These are phyloP conservation scores for Exophiala viscosa DNA, from an alignment of 2,329 filamentous ascomycete genomes.

Conservation along the genomic window DNA sequence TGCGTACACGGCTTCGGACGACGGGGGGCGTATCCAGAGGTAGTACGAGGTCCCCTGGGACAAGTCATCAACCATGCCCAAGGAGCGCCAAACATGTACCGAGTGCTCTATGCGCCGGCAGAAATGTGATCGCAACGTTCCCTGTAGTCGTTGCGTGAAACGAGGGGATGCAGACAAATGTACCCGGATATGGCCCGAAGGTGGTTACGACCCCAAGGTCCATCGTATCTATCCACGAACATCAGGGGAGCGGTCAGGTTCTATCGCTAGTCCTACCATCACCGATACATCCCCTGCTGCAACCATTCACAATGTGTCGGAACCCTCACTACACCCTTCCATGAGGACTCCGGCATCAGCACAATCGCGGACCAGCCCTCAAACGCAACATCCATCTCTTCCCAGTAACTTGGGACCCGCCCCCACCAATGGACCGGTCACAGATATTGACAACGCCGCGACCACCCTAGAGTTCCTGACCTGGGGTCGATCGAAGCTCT, in stretches of 20 bases:
- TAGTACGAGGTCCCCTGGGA: slow-evolving; percentile 14
- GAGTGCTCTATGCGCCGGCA: slow-evolving; percentile 30
- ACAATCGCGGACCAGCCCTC: slow-evolving; percentile 10
- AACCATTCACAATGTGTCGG: not conserved
- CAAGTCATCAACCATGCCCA: slow-evolving; percentile 15
- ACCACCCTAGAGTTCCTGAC: slow-evolving; percentile 47
- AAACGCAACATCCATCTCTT: not conserved
- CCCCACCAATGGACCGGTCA: slow-evolving; percentile 2
- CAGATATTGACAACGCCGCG: slow-evolving; percentile 16
- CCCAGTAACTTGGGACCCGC: slow-evolving; percentile 1
- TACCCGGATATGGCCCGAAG: slow-evolving; percentile 29
- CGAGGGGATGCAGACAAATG: slow-evolving; percentile 37
- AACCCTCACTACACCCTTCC: slow-evolving; percentile 12
- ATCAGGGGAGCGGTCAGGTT: not conserved
- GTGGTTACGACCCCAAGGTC: slow-evolving; percentile 26
- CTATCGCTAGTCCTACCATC: slow-evolving; percentile 4
- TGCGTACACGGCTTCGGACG: slow-evolving; percentile 4
- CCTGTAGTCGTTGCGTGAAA: slow-evolving; percentile 41
- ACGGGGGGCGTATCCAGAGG: not conserved
- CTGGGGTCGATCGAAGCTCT: slow-evolving; percentile 41
- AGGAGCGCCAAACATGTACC: slow-evolving; percentile 29
- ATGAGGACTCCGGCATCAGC: slow-evolving; percentile 15
- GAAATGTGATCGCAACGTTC: slow-evolving; percentile 40
- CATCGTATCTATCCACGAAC: slow-evolving; percentile 28
- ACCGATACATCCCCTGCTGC: slow-evolving; percentile 7